Conservation (phyloP, 2,329 filamentous ascomycete species). For the Magnaporthiopsis incrustans region DNA sequence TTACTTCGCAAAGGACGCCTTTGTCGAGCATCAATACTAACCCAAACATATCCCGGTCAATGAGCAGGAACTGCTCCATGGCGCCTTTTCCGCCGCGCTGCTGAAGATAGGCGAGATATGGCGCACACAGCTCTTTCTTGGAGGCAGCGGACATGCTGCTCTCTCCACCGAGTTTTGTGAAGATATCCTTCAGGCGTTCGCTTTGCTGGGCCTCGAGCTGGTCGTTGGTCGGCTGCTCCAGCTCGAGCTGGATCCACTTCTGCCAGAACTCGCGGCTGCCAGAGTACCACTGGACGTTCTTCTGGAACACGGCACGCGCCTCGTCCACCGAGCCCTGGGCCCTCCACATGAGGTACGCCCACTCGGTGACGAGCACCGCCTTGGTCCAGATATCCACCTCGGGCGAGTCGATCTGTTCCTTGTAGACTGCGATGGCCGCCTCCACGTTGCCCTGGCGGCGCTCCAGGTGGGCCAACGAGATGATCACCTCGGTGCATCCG, state of each 20-base stretch:
- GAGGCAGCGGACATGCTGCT: constrained; percentile 59
- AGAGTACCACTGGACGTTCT: constrained; percentile 75
- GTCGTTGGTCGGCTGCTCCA: constrained; percentile 66
- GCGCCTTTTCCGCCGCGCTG: constrained; percentile 74
- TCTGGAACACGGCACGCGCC: constrained; percentile 74
- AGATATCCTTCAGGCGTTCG: constrained; percentile 70
- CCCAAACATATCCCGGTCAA: constrained; percentile 87
- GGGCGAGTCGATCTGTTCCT: constrained; percentile 67
- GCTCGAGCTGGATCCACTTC: constrained; percentile 81
- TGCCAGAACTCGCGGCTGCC: constrained; percentile 87
- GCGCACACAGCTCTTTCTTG: constrained; percentile 67
- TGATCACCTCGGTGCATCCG: constrained; percentile 77
- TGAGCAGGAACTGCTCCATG: constrained; percentile 74
- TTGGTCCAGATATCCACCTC: constrained; percentile 71
- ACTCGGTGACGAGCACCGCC: constrained; percentile 79
- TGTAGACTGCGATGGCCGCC: constrained; percentile 75
- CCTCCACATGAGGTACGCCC: constrained; percentile 82
- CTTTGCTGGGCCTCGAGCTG: constrained; percentile 58
- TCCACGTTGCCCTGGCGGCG: constrained; percentile 78
- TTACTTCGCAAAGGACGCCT: not conserved
- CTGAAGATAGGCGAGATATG: constrained; percentile 78
- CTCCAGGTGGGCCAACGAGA: constrained; percentile 79
- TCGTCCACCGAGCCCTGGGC: constrained; percentile 72
- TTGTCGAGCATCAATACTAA: constrained; percentile 28
- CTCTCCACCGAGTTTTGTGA: constrained; percentile 65